phyloP scores from a whole-genome alignment of 2,329 filamentous ascomycete species.

The Fusarium camptoceras region DNA sequence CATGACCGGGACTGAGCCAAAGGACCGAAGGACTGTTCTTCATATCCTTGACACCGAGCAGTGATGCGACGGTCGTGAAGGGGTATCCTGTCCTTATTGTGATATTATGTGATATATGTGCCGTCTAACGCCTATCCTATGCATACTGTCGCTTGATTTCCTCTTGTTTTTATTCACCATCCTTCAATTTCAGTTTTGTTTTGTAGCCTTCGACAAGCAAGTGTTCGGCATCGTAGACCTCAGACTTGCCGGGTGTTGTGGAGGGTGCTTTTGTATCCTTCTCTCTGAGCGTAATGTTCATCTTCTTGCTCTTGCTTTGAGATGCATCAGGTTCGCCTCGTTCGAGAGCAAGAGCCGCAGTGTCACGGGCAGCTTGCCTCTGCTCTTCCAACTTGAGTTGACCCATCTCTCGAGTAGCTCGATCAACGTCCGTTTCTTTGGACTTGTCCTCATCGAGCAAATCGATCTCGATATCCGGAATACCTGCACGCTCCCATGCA shows the following conservation, averaged over 20 bases:
- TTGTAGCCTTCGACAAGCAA: conserved; percentile 65
- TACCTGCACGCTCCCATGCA: conserved; percentile 81
- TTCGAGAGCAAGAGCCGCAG: conserved; percentile 62
- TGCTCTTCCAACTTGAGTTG: conserved; percentile 60
- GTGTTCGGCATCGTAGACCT: conserved; percentile 55
- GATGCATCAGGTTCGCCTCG: conserved; percentile 50
- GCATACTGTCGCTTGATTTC: background rate
- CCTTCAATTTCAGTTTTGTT: conserved; percentile 48
- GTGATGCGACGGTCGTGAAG: conserved; percentile 4
- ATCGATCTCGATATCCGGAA: conserved; percentile 67
- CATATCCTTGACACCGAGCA: background rate
- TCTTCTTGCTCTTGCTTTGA: conserved; percentile 51
- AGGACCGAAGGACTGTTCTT: conserved; percentile 1
- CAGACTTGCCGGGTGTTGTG: conserved; percentile 37
- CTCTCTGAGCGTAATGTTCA: conserved; percentile 65
- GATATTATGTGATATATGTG: conserved; percentile 22
- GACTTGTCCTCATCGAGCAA: conserved; percentile 74
- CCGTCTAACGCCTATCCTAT: conserved; percentile 31
- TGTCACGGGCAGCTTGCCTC: conserved; percentile 54
- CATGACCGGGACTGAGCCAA: conserved; percentile 27
- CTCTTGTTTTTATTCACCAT: conserved; percentile 13
- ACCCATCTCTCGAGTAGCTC: conserved; percentile 53
- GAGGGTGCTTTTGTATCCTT: conserved; percentile 54
- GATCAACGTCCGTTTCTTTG: conserved; percentile 57
- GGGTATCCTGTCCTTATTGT: conserved; percentile 33